Evolutionary conservation across 2,329 filamentous ascomycete genomes (phyloP).

Genomic region (Lasiodiplodia citricola): DNA sequence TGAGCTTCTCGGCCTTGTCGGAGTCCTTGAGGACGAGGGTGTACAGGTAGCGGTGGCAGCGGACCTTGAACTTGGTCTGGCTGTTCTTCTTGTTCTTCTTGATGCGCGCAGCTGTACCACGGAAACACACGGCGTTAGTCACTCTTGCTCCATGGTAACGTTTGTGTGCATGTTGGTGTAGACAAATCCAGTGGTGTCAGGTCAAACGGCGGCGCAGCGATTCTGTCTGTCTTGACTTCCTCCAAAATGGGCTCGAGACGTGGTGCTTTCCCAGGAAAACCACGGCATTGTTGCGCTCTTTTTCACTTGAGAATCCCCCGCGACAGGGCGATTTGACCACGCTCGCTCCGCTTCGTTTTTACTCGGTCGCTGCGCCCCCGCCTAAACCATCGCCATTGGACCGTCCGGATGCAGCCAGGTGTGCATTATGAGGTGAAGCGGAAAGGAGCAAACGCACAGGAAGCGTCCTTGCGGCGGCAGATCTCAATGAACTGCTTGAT

Average conservation of each 20-base stretch:
- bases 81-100: conserved; percentile 90
- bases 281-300: background rate
- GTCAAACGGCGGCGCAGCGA: background rate
- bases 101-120: conserved; percentile 55
- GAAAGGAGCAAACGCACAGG: conserved; percentile 71
- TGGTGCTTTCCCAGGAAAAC: background rate
- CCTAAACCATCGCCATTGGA: conserved; percentile 4
- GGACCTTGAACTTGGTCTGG: conserved; percentile 99
- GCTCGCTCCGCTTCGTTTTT: background rate
- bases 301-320: background rate
- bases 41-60: conserved; percentile 95
- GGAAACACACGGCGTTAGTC: background rate
- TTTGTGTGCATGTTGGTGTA: background rate
- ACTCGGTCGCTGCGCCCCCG: conserved; percentile 8
- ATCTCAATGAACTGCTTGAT: conserved; percentile 99
- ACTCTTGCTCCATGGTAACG: background rate
- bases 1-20: conserved; percentile 99
- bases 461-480: conserved; percentile 99
- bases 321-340: background rate
- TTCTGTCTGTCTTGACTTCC: background rate
- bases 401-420: background rate
- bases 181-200: background rate
- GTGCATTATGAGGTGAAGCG: conserved; percentile 6
- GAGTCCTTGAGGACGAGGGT: conserved; percentile 97
- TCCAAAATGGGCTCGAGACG: background rate